Percentiles rank a stretch among this genome's conserved stretches.
Conservation (phyloP, 257 asterid species). For the Fraxinus americana region DNA sequence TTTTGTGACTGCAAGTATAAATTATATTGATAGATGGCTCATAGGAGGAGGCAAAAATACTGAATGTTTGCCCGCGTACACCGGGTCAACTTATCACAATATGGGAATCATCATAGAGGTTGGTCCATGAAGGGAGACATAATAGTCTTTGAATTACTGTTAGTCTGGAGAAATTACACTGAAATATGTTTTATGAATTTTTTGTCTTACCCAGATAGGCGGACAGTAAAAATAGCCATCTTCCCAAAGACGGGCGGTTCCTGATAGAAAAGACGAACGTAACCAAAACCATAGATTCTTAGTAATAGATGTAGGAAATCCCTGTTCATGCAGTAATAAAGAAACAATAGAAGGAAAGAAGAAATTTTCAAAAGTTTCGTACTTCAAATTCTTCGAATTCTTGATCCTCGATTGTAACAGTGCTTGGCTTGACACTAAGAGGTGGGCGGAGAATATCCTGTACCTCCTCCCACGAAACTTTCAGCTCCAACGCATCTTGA, state of each 20-base stretch:
- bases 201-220: slow-evolving; percentile 75
- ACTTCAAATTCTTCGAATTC: slow-evolving; percentile 93
- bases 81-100: no score
- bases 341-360: slow-evolving; percentile 13
- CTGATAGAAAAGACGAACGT: slow-evolving; percentile 43
- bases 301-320: slow-evolving; percentile 2
- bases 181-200: neutral
- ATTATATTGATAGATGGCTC: no score
- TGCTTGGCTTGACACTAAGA: slow-evolving; percentile 61
- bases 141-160: no score
- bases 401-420: slow-evolving; percentile 65
- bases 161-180: neutral
- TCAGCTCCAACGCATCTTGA: slow-evolving; percentile 79
- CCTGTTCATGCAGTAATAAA: neutral
- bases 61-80: no score
- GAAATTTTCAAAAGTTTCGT: slow-evolving; percentile 30
- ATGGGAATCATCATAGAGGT: no score
- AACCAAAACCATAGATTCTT: slow-evolving; percentile 23
- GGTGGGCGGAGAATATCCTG: slow-evolving; percentile 94
- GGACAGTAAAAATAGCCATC: slow-evolving; percentile 68
- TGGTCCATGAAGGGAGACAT: no score
- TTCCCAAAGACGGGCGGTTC: slow-evolving; percentile 92
- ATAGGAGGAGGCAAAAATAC: no score
- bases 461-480: slow-evolving; percentile 92
- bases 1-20: neutral